A percentile compares a stretch with the other conserved stretches of the same genome.
phyloP scores from a whole-genome alignment of 805 yeast genomes.

The Starmera pachycereana region DNA sequence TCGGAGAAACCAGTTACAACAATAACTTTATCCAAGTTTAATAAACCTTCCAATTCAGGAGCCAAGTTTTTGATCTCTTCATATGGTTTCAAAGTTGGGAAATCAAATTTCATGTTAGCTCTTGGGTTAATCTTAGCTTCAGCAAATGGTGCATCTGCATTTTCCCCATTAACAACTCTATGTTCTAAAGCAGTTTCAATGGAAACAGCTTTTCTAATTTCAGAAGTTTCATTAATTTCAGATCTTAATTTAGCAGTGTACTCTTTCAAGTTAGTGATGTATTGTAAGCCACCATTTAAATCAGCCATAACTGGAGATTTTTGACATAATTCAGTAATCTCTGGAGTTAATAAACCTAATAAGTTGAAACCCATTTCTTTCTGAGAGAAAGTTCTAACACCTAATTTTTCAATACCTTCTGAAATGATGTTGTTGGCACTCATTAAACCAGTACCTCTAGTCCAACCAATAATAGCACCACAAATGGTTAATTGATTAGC shows the following conservation, averaged over 20 bases:
- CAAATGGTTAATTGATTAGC: conserved; percentile 85
- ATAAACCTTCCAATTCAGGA: conserved; percentile 77
- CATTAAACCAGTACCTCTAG: conserved; percentile 99
- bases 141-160: conserved; percentile 77
- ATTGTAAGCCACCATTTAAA: conserved; percentile 97
- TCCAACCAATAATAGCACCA: conserved; percentile 99
- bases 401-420: conserved; percentile 90
- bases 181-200: conserved; percentile 84
- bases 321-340: conserved; percentile 79
- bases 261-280: conserved; percentile 83
- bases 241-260: conserved; percentile 72
- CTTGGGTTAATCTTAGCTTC: conserved; percentile 79
- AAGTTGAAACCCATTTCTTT: conserved; percentile 99
- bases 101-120: conserved; percentile 87
- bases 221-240: conserved; percentile 69
- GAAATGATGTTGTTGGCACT: conserved; percentile 94
- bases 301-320: conserved; percentile 95
- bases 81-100: conserved; percentile 81
- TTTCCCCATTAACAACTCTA: conserved; percentile 74
- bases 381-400: conserved; percentile 97
- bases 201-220: conserved; percentile 90
- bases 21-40: conserved; percentile 83
- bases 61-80: conserved; percentile 58
- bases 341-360: conserved; percentile 86
- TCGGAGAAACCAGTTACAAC: conserved; percentile 98